Base-by-base conservation (phyloP, 768 basidiomycete species). In the Pseudohyphozyma bogoriensis region DNA sequence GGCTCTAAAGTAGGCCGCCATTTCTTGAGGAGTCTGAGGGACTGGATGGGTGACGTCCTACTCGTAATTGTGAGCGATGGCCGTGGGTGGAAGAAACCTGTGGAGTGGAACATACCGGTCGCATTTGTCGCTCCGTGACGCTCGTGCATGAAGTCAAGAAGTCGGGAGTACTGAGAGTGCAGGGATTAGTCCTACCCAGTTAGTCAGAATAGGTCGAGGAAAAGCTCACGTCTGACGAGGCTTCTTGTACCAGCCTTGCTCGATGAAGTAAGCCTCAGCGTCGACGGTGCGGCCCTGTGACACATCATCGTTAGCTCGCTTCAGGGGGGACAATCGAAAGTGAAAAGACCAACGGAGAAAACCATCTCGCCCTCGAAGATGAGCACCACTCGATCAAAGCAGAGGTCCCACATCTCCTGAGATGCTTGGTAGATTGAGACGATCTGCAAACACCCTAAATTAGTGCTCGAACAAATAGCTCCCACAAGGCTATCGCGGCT, bases 371-470 rank as follows among this genome's bases (percentile, higher is more conserved):
- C 85, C n/a, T 85, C 84, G 73, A 84, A 81, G 65, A 89, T 78
- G 22, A 63, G 81, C 66, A 83, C 82, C 28, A 88, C 85, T 72
- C 90, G 86, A 77, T 91, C 89, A 69, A 92, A 89, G 50, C 72
- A 70, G 6, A 72, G 56, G 26, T 49, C 46, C 64, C 73, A 77
- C 64, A 76, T 74, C 35, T 71, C 72, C 71, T 90, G 85, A 51
- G 82, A 82, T 7, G 86, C 87, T 73, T 91, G 54, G 53, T 59
- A 59, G 28, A 62, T 47, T 10, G 56, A 44, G 31, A 56, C 42
- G 28, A 42, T 33, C 42, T 45, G 31, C 8, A 44, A 54, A 51
- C 35, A n/a, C n/a, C n/a, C n/a, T n/a, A n/a, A n/a, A n/a, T n/a
- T n/a, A n/a, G n/a, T n/a, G n/a, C n/a, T n/a, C n/a, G n/a, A n/a